Evolutionary conservation across 768 basidiomycete species (phyloP).

Genomic region (Nevesoporus exiguus): DNA sequence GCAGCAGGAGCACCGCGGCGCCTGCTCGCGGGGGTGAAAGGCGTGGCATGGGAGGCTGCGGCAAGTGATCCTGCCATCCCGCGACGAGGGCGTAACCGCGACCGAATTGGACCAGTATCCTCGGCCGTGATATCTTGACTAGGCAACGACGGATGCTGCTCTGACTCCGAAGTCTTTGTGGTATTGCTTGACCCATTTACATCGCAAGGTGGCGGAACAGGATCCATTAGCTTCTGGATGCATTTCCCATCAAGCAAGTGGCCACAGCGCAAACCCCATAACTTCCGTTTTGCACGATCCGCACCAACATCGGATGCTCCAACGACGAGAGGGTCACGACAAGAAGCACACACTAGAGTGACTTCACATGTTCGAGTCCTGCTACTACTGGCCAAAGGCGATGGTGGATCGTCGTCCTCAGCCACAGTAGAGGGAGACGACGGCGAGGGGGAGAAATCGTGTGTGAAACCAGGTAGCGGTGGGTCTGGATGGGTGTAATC

Average conservation of each 20-base stretch:
- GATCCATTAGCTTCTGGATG: constrained; percentile 53
- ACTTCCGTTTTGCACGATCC: constrained; percentile 43
- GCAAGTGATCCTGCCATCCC: constrained; percentile 8
- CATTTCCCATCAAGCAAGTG: constrained; percentile 81
- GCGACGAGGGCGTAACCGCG: constrained; percentile 53
- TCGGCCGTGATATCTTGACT: constrained; percentile 31
- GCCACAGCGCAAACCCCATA: constrained; percentile 76
- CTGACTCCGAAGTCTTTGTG: constrained; percentile 13
- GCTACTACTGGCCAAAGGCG: constrained; percentile 23
- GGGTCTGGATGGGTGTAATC: constrained; percentile 63
- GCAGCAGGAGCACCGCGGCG: constrained; percentile 4
- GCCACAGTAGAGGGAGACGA: constrained; percentile 25
- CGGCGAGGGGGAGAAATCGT: constrained; percentile 51
- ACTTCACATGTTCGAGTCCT: constrained; percentile 31
- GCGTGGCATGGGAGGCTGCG: constrained; percentile 2
- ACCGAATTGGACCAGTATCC: constrained; percentile 46
- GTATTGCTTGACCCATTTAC: constrained; percentile 8
- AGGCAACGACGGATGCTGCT: not conserved
- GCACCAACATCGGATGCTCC: constrained; percentile 46
- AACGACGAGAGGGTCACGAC: constrained; percentile 60
- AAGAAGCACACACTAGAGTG: constrained; percentile 64
- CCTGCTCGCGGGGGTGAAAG: constrained; percentile 4
- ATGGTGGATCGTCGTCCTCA: constrained; percentile 43
- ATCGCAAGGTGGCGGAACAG: constrained; percentile 20
- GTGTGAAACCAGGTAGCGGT: constrained; percentile 61